Base-by-base conservation (phyloP, 106 monocot species). In the Dendrobium chrysotoxum region DNA sequence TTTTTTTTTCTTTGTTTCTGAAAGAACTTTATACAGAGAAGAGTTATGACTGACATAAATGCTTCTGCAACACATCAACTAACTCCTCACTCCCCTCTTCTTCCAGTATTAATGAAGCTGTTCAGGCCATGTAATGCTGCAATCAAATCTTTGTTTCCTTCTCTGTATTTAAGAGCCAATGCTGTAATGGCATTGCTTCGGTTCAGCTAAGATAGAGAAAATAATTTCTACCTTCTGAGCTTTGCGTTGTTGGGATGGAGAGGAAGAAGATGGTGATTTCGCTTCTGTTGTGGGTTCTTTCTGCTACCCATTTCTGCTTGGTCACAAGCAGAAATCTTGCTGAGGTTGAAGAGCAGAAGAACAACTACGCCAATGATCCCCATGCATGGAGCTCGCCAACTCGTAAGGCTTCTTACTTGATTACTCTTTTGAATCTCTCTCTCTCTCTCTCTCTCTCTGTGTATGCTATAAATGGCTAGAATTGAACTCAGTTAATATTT, bases 331-430 rank as follows among this genome's bases (percentile, higher is more conserved):
- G 54, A 15, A 75, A 15, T 35, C 55, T 75, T 23, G 70, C 67
- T 0, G 77, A 46, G 26, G 7, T 77, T 54, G 78, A 5, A 25
- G 72, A 70, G 7, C 70, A 83, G 71, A 83, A 83, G 53, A 83
- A 41, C 40, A 78, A 78, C 76, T 83, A 83, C 79, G 11, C 55
- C 47, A 73, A 68, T 74, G 83, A 79, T 40, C 83, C 78, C 21
- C 66, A 78, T 78, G 70, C 67, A 17, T 20, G 68, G 25, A 66
- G 46, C 2, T 35, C 64, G 23, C 82, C 76, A 30, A 25, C 31
- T 1, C 50, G 77, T 77, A 77, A 30, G 77, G 50, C 11, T 50
- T 50, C 50, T 50, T 50, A 50, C 11, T 2, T 6, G 44, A 44
- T 44, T 44, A 6, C 4, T 44, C 44, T 44, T 44, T n/a, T n/a